Evolutionary conservation across 805 yeast genomes (phyloP).

Genomic region (Candida verbasci): DNA sequence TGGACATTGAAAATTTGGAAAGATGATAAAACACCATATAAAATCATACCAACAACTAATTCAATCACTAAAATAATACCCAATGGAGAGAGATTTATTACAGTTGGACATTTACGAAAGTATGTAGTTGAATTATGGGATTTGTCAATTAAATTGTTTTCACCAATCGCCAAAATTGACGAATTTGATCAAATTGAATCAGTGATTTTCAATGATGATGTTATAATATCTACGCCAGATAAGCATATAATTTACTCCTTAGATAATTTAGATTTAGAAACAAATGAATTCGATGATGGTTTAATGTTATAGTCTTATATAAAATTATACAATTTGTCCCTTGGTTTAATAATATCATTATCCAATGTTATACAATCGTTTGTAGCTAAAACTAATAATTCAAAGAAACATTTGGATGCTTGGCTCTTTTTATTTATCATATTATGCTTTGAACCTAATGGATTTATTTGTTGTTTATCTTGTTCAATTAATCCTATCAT

Average conservation of each 20-base stretch:
- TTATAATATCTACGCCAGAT: neutral
- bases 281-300: conserved; percentile 4
- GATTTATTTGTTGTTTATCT: conserved; percentile 7
- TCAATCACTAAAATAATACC: conserved; percentile 14
- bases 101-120: conserved; percentile 16
- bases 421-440: conserved; percentile 30
- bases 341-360: conserved; percentile 52
- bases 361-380: conserved; percentile 61
- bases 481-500: conserved; percentile 6
- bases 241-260: conserved; percentile 1
- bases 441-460: conserved; percentile 11
- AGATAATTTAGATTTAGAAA: neutral
- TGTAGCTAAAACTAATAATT: conserved; percentile 76
- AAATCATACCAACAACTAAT: conserved; percentile 17
- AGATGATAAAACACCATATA: conserved; percentile 10
- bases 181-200: conserved; percentile 6
- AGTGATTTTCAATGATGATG: conserved; percentile 1
- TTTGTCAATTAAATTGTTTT: conserved; percentile 14
- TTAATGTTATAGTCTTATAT: too few species aligned
- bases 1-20: conserved; percentile 22
- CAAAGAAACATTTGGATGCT: conserved; percentile 75
- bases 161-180: conserved; percentile 14
- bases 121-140: conserved; percentile 29
- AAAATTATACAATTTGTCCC: conserved; percentile 29
- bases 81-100: conserved; percentile 18